A percentile compares a stretch with the other conserved stretches of the same genome.
Conservation (phyloP, 176 grass and related monocot genomes). For the Echinochloa phyllopogon region DNA sequence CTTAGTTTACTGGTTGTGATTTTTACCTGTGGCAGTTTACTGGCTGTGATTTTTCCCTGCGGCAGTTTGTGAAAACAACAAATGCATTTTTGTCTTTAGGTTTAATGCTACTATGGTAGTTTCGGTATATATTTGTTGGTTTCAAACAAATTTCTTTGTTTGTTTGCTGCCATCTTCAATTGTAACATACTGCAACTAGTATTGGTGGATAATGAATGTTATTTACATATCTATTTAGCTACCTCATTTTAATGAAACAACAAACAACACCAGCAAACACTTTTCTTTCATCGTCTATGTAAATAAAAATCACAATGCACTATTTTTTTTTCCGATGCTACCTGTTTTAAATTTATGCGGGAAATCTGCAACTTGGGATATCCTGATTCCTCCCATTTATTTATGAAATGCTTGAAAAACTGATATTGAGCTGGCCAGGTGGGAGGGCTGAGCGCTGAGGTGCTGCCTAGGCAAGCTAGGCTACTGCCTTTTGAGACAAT, state of each 20-base stretch:
- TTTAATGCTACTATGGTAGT: neutral
- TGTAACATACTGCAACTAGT: neutral
- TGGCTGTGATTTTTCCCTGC: neutral
- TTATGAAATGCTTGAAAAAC: neutral
- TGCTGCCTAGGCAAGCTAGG: neutral
- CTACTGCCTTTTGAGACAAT: neutral
- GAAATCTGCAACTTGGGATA: neutral
- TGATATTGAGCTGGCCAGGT: neutral
- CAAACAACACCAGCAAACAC: neutral
- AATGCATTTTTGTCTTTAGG: neutral
- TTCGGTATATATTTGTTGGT: neutral
- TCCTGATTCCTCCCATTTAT: conserved; percentile 3
- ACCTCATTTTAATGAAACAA: neutral
- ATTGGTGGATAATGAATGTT: conserved; percentile 26
- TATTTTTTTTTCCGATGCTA: neutral
- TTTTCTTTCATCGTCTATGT: conserved; percentile 7
- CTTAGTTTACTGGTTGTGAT: neutral
- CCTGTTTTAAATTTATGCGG: conserved; percentile 22
- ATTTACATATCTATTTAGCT: neutral
- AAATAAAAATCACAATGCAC: neutral
- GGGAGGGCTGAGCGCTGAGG: neutral
- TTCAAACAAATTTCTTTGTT: neutral
- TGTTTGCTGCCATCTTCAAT: neutral
- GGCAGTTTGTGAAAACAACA: neutral
- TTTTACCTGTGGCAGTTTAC: neutral